Conservation (phyloP, 2,329 filamentous ascomycete species). For the Trichoderma sp. region DNA sequence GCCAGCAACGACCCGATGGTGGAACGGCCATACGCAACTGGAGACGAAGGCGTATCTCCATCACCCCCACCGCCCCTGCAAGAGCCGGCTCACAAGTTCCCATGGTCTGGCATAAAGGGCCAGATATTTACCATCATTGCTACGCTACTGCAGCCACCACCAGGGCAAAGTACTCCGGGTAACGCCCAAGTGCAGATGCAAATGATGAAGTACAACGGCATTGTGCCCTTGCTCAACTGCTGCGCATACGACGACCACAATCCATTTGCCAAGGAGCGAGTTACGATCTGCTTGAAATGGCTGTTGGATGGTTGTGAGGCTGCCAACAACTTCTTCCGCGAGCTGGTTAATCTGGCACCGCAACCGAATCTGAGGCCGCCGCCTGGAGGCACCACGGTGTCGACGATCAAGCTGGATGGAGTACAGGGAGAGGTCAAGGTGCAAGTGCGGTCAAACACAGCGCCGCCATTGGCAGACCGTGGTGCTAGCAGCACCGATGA, state of each 20-base stretch:
- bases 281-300: conserved; percentile 86
- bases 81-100: conserved; percentile 63
- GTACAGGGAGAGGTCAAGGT: conserved; percentile 59
- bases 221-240: conserved; percentile 85
- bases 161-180: conserved; percentile 59
- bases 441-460: conserved; percentile 45
- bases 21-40: conserved; percentile 63
- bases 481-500: conserved; percentile 35
- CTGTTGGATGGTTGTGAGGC: conserved; percentile 73
- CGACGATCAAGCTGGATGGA: conserved; percentile 55
- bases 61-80: conserved; percentile 55
- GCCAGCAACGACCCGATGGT: conserved; percentile 45
- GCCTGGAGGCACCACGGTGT: conserved; percentile 39
- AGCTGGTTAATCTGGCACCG: conserved; percentile 54
- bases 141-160: conserved; percentile 82
- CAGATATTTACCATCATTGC: conserved; percentile 89
- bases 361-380: conserved; percentile 41
- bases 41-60: conserved; percentile 32
- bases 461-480: conserved; percentile 26
- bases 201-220: conserved; percentile 80
- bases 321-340: conserved; percentile 70
- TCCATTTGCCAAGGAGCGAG: conserved; percentile 89
- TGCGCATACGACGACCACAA: conserved; percentile 92
- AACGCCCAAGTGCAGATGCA: conserved; percentile 82
- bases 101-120: conserved; percentile 80